phyloP scores from a whole-genome alignment of 148 eudicot species.

The Euryodendron excelsum region DNA sequence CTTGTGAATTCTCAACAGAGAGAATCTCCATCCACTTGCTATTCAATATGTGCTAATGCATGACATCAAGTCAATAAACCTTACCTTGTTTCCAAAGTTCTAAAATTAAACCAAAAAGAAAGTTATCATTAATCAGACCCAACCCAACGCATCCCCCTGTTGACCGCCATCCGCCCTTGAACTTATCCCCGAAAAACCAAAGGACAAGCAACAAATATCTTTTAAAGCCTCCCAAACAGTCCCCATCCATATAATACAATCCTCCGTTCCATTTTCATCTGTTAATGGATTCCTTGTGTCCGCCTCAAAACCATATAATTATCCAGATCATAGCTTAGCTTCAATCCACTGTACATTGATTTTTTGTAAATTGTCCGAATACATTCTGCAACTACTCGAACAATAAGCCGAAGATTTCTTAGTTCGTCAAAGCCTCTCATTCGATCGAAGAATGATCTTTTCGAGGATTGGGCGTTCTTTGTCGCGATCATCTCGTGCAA shows the following conservation, averaged over 20 bases:
- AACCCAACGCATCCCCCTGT: too few species aligned
- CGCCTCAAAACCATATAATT: neutral
- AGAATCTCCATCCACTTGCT: too few species aligned
- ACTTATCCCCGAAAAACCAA: too few species aligned
- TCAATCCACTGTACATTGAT: too few species aligned
- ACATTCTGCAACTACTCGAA: neutral
- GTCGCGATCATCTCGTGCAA: slow-evolving; percentile 48
- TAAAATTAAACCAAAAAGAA: too few species aligned
- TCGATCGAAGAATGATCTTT: slow-evolving; percentile 35
- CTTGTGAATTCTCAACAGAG: too few species aligned
- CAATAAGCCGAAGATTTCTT: neutral
- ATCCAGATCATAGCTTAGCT: neutral
- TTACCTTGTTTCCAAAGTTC: neutral
- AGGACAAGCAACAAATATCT: neutral
- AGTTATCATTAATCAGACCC: too few species aligned
- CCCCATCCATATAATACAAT: too few species aligned
- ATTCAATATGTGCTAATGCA: too few species aligned
- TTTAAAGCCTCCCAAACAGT: neutral
- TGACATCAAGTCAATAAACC: neutral
- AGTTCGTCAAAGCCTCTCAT: neutral
- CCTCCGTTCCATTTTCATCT: too few species aligned
- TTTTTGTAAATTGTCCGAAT: too few species aligned
- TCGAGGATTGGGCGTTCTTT: slow-evolving; percentile 49
- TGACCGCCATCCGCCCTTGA: too few species aligned
- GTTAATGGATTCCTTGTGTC: neutral